Conservation (phyloP, 805 yeast species). For the Myxozyma geophila region DNA sequence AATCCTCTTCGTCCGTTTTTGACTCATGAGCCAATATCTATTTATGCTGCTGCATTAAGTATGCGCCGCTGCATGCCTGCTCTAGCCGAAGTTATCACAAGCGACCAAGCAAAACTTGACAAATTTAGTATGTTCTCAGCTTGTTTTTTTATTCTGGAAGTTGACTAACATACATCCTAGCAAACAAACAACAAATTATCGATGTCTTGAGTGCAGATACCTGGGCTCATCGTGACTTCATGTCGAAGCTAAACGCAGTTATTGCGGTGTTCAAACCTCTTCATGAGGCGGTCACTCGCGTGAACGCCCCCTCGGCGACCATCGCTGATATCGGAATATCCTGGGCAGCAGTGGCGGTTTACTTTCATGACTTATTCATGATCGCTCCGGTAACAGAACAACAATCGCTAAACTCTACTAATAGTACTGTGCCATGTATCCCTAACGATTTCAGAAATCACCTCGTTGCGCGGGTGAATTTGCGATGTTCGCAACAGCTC, state of each 20-base stretch:
- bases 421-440: conserved; percentile 4
- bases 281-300: conserved; percentile 16
- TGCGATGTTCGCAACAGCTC: conserved; percentile 29
- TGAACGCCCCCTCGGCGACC: conserved; percentile 21
- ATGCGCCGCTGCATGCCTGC: conserved; percentile 31
- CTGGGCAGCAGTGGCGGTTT: conserved; percentile 31
- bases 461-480: conserved; percentile 12
- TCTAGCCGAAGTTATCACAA: conserved; percentile 9
- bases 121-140: conserved; percentile 14
- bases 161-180: neutral
- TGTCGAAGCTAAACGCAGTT: conserved; percentile 21
- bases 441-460: conserved; percentile 16
- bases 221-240: conserved; percentile 29
- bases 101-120: conserved; percentile 20
- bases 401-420: neutral
- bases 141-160: neutral
- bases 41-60: conserved; percentile 27
- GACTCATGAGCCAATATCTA: conserved; percentile 18
- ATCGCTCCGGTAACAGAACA: conserved; percentile 8
- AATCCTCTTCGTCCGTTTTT: conserved; percentile 15
- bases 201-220: conserved; percentile 25
- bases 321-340: conserved; percentile 27
- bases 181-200: conserved; percentile 19
- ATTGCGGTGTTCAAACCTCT: conserved; percentile 27
- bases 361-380: conserved; percentile 27